Evolutionary conservation across 1,284 basidiomycete genomes (phyloP).

Genomic region (Schizophyllum commune): DNA sequence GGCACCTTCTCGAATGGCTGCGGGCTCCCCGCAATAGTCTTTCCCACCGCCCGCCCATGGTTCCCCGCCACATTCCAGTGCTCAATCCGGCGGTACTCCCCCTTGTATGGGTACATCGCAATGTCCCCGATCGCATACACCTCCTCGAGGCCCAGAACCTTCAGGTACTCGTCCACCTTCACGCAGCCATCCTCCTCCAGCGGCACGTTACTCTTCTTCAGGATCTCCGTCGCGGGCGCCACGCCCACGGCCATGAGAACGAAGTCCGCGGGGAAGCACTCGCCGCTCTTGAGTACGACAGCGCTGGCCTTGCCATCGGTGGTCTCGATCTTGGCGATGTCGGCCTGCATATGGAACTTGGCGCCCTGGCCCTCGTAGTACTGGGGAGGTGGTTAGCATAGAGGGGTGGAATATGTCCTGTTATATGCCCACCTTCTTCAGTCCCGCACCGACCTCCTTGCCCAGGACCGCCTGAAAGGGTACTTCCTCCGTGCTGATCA

Average conservation of each 20-base stretch:
- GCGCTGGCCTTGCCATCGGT: conserved; percentile 28
- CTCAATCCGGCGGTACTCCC: conserved; percentile 63
- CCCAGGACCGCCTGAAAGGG: conserved; percentile 84
- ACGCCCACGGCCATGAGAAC: conserved; percentile 91
- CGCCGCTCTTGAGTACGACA: conserved; percentile 61
- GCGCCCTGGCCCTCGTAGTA: conserved; percentile 76
- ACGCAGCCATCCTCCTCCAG: conserved; percentile 79
- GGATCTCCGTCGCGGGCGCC: conserved; percentile 75
- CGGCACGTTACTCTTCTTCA: conserved; percentile 54
- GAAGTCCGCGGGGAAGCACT: conserved; percentile 68
- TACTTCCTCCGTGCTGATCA: conserved; percentile 80
- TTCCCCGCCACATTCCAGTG: conserved; percentile 91
- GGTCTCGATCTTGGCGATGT: conserved; percentile 60
- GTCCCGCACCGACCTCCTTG: conserved; percentile 69
- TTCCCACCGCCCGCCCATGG: conserved; percentile 79
- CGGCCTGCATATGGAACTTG: conserved; percentile 75
- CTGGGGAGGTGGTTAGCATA: conserved; percentile 25
- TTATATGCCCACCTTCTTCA: conserved; percentile 56
- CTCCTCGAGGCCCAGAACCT: conserved; percentile 50
- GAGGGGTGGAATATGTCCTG: not conserved
- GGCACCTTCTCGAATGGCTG: conserved; percentile 75
- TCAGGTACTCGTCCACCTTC: conserved; percentile 73
- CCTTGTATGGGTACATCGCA: conserved; percentile 63
- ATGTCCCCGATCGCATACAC: conserved; percentile 91
- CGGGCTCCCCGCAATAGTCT: conserved; percentile 60